Evolutionary conservation across 129 eudicot genomes (phyloP), one percentile per base, ranked within the genome.

Genomic region (Flaveria linearis): DNA sequence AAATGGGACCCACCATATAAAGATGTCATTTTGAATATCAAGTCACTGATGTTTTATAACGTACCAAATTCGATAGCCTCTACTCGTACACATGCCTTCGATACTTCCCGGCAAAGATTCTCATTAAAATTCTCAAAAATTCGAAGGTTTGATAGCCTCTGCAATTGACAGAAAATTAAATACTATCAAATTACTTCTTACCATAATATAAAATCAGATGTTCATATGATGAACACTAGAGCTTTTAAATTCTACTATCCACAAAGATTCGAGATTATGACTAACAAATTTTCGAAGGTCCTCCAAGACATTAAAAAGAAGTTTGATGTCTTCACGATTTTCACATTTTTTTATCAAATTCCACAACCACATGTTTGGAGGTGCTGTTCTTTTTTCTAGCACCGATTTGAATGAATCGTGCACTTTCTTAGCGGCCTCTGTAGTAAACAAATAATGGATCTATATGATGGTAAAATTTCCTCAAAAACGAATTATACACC

Each of bases 331-430:
- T 82, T 95, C 99, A 20, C 14, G 82, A 57, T 80, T 89, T 26
- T 88, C 79, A 70, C 97, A 86, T 12, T 86, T 86, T 46, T 83
- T 81, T 22, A 91, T 84, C 22, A 95, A 88, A 47, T 87, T 49
- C 99, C 97, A 89, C 83, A 91, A 70, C 94, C 86, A 85, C 82
- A 85, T 86, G 84, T 95, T 95, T 43, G 96, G 97, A 68, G 98
- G 96, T 25, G 96, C 96, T 17, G 88, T 82, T 73, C 88, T 86
- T 82, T 78, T 79, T 15, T 78, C 90, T 15, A 26, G 74, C 49
- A 88, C 81, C 20, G 90, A 87, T 57, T 88, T 84, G 52, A 87
- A 78, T 41, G 91, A 56, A 66, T 95, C 94, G 76, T 91, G 79
- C 33, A 95, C 28, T 79, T 85, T 92, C 86, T 89, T 89, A 66